Percentiles rank a stretch among this genome's conserved stretches.
Evolutionary conservation across 345 rosid genomes (phyloP).

Genomic region (Eucalyptus tenuipes): DNA sequence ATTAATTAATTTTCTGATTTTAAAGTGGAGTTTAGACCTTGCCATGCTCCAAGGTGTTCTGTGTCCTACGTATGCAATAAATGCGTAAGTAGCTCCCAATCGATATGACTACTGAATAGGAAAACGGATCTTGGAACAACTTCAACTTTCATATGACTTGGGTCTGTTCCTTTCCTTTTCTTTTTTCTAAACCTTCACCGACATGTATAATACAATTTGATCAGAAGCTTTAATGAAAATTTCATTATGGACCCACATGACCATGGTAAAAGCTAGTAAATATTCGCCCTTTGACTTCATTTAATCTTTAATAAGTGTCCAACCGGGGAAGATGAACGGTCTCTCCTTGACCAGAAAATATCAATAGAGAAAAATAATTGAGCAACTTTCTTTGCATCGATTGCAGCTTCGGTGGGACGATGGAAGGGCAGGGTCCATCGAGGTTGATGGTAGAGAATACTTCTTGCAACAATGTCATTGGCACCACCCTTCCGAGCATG

Average conservation of each 20-base stretch:
- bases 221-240: conserved; percentile 35
- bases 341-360: not conserved
- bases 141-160: too few species aligned
- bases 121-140: too few species aligned
- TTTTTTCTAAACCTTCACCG: conserved; percentile 24
- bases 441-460: conserved; percentile 28
- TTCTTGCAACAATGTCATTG: conserved; percentile 58
- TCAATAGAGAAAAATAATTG: not conserved
- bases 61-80: too few species aligned
- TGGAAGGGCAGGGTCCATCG: conserved; percentile 22
- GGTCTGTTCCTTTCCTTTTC: too few species aligned
- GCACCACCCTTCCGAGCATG: conserved; percentile 78
- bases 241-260: not conserved
- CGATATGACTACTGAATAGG: too few species aligned
- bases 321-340: not conserved
- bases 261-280: not conserved
- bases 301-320: not conserved
- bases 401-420: conserved; percentile 41
- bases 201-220: conserved; percentile 20
- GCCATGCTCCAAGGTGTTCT: too few species aligned
- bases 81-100: too few species aligned
- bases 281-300: not conserved
- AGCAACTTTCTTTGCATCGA: not conserved
- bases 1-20: too few species aligned
- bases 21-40: too few species aligned